phyloP scores from a whole-genome alignment of 345 rosid species.

The Eucalyptus lansdowneana region DNA sequence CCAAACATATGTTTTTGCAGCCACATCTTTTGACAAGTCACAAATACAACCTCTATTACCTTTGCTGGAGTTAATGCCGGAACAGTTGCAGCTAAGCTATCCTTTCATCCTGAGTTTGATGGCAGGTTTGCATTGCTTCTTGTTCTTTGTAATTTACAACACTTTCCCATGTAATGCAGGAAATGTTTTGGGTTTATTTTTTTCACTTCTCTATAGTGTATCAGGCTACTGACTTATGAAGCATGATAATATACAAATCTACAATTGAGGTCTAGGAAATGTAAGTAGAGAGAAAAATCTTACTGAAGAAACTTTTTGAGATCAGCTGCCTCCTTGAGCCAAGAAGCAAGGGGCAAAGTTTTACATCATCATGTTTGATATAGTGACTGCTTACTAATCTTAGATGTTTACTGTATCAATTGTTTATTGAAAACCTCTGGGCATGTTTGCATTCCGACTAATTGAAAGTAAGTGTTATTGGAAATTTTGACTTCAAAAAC shows the following conservation, averaged over 20 bases:
- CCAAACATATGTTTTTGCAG: constrained; percentile 20
- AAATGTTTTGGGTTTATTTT: background rate
- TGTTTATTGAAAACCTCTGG: background rate
- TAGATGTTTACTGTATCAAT: background rate
- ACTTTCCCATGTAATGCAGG: background rate
- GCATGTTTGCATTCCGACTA: background rate
- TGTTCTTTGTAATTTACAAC: background rate
- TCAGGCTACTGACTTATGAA: background rate
- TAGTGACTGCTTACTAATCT: background rate
- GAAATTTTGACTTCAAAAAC: background rate
- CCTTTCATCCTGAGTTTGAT: constrained; percentile 22
- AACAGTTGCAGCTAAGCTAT: constrained; percentile 9
- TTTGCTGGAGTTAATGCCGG: constrained; percentile 38
- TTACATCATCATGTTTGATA: background rate
- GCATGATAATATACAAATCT: background rate
- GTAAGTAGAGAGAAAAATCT: background rate
- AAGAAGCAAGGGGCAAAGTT: background rate
- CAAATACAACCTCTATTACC: constrained; percentile 42
- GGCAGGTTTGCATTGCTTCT: constrained; percentile 29
- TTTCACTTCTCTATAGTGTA: background rate
- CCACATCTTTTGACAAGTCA: constrained; percentile 59
- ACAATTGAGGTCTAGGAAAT: background rate
- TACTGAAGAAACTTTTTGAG: background rate
- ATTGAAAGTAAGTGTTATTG: background rate
- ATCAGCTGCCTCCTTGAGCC: background rate